These are phyloP conservation scores for Castanea mollissima DNA, from an alignment of 306 rosid genomes.

Conservation along the genomic window DNA sequence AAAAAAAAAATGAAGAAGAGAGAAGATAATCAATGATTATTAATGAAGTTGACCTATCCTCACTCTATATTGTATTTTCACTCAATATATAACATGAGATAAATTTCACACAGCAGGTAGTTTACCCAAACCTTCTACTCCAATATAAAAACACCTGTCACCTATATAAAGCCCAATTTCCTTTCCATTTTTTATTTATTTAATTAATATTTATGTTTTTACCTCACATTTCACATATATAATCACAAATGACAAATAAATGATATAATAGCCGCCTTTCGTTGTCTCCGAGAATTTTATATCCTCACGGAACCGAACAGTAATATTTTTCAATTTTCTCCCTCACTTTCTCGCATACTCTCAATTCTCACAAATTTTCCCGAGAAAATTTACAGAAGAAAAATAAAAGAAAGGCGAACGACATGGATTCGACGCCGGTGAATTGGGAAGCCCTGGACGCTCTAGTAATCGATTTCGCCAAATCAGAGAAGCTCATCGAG, in stretches of 20 bases:
- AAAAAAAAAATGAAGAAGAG: no score
- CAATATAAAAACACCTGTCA: slow-evolving; percentile 26
- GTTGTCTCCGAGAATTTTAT: not conserved
- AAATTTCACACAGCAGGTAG: not conserved
- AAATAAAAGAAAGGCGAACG: not conserved
- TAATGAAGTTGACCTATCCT: no score
- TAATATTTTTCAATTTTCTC: not conserved
- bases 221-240: no score
- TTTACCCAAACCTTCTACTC: not conserved
- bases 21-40: no score
- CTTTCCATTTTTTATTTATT: slow-evolving; percentile 7
- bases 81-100: no score
- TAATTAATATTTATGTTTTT: not conserved
- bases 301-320: slow-evolving; percentile 10
- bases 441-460: slow-evolving; percentile 96
- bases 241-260: not conserved
- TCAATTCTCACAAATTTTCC: slow-evolving; percentile 15
- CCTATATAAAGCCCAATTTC: slow-evolving; percentile 18
- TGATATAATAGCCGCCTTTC: slow-evolving; percentile 48
- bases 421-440: slow-evolving; percentile 76
- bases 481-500: slow-evolving; percentile 85
- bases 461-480: slow-evolving; percentile 80
- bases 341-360: not conserved
- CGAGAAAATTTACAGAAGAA: slow-evolving; percentile 3
- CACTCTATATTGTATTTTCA: no score